phyloP scores from a whole-genome alignment of 768 basidiomycete species.

The Lenzites betulinus region DNA sequence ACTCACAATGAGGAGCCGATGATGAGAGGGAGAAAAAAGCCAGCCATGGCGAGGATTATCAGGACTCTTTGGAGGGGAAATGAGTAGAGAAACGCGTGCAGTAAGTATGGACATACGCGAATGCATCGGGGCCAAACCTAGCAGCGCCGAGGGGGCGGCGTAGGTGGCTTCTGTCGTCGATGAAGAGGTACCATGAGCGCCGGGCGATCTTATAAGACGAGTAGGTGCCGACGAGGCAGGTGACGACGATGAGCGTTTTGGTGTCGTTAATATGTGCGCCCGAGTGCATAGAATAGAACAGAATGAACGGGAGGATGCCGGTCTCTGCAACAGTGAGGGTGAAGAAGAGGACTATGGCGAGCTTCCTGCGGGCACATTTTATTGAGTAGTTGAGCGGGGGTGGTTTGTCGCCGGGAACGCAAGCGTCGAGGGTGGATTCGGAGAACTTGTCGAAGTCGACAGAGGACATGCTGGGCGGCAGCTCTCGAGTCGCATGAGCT shows the following conservation, averaged over 20 bases:
- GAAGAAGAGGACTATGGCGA: constrained; percentile 31
- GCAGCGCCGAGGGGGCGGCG: constrained; percentile 32
- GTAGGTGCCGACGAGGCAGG: constrained; percentile 33
- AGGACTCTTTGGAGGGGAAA: constrained; percentile 17
- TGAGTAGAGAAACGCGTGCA: neutral
- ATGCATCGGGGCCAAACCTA: constrained; percentile 32
- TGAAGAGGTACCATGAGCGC: constrained; percentile 30
- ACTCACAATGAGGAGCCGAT: constrained; percentile 35
- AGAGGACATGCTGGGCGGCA: too few relatives aligned
- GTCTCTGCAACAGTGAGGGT: constrained; percentile 32
- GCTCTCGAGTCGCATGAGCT: too few relatives aligned
- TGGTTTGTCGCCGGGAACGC: too few relatives aligned
- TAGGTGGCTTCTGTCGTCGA: constrained; percentile 25
- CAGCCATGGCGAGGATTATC: constrained; percentile 27
- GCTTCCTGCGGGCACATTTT: constrained; percentile 23
- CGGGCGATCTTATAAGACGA: constrained; percentile 32
- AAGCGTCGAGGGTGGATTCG: too few relatives aligned
- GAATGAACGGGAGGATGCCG: constrained; percentile 34
- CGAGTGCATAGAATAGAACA: constrained; percentile 34
- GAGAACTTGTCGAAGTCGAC: constrained; percentile 5
- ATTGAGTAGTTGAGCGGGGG: constrained; percentile 34
- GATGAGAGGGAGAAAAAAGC: constrained; percentile 33
- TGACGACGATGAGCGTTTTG: constrained; percentile 36
- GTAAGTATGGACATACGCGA: constrained; percentile 26
- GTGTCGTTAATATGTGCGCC: constrained; percentile 33